Percentiles rank a stretch among this genome's conserved stretches.
Evolutionary conservation across 73 alveolate genomes (phyloP).

Genomic region (Paramecium tetraurelia): DNA sequence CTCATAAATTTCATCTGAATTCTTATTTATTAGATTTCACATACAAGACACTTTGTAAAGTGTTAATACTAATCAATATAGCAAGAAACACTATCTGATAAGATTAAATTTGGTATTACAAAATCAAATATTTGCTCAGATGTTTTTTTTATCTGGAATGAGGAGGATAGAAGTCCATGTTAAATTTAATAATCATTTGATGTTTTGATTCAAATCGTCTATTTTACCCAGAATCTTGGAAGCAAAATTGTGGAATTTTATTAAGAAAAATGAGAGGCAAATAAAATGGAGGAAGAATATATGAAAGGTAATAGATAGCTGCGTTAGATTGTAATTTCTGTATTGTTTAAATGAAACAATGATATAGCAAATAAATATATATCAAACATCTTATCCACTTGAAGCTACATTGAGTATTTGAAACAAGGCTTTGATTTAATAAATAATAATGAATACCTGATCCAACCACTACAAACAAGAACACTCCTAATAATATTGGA

Average conservation of each 20-base stretch:
- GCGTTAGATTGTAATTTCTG: neutral
- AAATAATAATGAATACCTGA: slow-evolving; percentile 37
- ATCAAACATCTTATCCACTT: slow-evolving; percentile 37
- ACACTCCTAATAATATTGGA: slow-evolving; percentile 80
- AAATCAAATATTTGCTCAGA: neutral
- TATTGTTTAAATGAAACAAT: neutral
- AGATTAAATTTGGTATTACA: no score
- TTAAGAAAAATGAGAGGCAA: neutral
- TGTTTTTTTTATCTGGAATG: neutral
- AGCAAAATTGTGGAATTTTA: neutral
- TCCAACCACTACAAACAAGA: slow-evolving; percentile 82
- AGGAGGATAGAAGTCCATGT: neutral
- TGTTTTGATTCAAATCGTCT: neutral
- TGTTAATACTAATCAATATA: no score
- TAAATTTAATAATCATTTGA: neutral
- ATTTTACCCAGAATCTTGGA: no score
- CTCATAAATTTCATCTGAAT: no score
- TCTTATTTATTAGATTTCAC: no score
- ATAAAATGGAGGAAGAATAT: neutral
- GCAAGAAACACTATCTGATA: no score
- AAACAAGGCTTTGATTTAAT: slow-evolving; percentile 63
- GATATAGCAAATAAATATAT: neutral
- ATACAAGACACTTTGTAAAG: no score
- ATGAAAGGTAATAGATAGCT: neutral
- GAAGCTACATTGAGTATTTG: slow-evolving; percentile 67